Evolutionary conservation across 176 grass and related monocot genomes (phyloP).

Genomic region (Tillandsia leiboldiana): DNA sequence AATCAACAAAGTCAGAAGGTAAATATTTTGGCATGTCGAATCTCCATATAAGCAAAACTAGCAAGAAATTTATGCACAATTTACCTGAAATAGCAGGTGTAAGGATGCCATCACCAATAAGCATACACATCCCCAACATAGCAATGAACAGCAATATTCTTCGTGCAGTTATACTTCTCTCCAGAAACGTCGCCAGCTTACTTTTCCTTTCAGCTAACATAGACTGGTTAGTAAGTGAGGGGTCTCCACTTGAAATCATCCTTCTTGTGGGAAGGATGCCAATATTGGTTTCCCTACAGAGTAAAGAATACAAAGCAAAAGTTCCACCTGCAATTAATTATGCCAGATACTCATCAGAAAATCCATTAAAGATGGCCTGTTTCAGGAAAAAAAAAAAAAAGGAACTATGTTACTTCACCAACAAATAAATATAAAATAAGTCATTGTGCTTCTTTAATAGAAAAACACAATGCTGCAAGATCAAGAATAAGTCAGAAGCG

Average conservation of each 20-base stretch:
- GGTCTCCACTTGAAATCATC: conserved; percentile 41
- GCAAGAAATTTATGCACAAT: neutral
- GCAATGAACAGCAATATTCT: conserved; percentile 44
- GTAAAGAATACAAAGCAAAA: conserved; percentile 72
- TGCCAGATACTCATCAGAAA: neutral
- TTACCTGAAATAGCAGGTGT: conserved; percentile 84
- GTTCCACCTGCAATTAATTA: conserved; percentile 41
- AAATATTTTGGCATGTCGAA: no score
- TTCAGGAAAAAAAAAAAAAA: no score
- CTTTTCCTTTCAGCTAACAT: conserved; percentile 26
- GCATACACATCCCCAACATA: conserved; percentile 59
- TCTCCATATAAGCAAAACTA: no score
- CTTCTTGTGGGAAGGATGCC: conserved; percentile 37
- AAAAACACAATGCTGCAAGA: no score
- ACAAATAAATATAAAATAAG: no score
- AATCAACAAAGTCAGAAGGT: no score
- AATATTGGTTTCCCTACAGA: conserved; percentile 56
- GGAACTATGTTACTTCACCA: no score
- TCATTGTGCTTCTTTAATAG: no score
- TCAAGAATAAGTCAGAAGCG: no score
- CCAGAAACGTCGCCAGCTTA: conserved; percentile 34
- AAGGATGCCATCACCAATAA: conserved; percentile 68
- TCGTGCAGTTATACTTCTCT: conserved; percentile 34
- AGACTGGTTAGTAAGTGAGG: conserved; percentile 32
- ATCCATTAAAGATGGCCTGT: no score